phyloP scores from a whole-genome alignment of 1,139 yeast species.

The Kodamaea suecica region DNA sequence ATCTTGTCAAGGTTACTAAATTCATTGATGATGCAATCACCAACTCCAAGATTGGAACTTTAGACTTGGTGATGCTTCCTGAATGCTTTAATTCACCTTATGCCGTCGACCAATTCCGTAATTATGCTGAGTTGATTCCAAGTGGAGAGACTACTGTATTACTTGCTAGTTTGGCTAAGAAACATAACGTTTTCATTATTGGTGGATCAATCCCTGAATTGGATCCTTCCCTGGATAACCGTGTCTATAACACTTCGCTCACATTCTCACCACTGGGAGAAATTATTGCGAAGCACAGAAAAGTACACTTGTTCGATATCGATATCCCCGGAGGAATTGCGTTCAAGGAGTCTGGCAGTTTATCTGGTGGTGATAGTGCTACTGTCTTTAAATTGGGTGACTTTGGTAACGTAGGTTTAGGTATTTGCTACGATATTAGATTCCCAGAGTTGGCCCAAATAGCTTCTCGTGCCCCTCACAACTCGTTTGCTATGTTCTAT shows the following conservation, averaged over 20 bases:
- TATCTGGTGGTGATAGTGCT: constrained; percentile 76
- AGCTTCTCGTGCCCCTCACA: constrained; percentile 65
- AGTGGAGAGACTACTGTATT: constrained; percentile 64
- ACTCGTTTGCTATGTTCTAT: constrained; percentile 84
- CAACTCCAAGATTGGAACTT: constrained; percentile 41
- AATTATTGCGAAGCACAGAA: constrained; percentile 81
- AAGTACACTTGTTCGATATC: constrained; percentile 85
- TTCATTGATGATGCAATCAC: constrained; percentile 50
- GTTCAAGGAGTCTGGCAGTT: constrained; percentile 74
- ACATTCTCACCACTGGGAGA: constrained; percentile 71
- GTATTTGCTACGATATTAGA: constrained; percentile 88
- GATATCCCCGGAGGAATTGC: constrained; percentile 87
- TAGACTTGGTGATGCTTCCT: constrained; percentile 70
- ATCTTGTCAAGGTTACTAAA: constrained; percentile 50
- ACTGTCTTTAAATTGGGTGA: constrained; percentile 70
- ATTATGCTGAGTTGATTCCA: constrained; percentile 78
- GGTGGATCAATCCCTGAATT: constrained; percentile 93
- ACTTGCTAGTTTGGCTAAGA: constrained; percentile 60
- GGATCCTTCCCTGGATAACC: constrained; percentile 46
- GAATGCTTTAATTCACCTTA: constrained; percentile 97
- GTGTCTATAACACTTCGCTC: constrained; percentile 77
- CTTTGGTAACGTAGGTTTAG: constrained; percentile 79
- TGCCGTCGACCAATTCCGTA: constrained; percentile 78
- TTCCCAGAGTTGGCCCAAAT: constrained; percentile 87
- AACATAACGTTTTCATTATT: constrained; percentile 58